Percentiles rank a stretch among this genome's conserved stretches.
Conservation (phyloP, 768 basidiomycete species). For the Roridomyces roridus region DNA sequence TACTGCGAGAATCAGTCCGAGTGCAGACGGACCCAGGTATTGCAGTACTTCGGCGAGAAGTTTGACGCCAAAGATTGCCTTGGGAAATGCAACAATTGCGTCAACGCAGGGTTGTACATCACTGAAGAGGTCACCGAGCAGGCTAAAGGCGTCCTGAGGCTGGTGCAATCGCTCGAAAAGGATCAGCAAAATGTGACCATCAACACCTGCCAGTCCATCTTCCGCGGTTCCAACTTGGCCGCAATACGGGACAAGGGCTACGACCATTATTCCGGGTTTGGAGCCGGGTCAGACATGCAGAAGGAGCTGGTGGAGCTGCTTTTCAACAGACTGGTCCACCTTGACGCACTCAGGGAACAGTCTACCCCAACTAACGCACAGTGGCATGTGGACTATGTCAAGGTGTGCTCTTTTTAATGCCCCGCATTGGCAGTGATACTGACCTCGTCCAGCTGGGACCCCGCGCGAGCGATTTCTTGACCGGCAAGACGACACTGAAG, state of each 20-base stretch:
- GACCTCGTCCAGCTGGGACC: constrained; percentile 39
- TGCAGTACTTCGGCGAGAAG: constrained; percentile 86
- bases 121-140: constrained; percentile 65
- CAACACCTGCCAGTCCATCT: constrained; percentile 62
- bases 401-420: constrained; percentile 44
- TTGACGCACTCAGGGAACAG: constrained; percentile 55
- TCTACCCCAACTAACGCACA: constrained; percentile 49
- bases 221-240: constrained; percentile 64
- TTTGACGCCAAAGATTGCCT: constrained; percentile 75
- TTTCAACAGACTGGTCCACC: constrained; percentile 58
- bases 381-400: constrained; percentile 58
- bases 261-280: constrained; percentile 56
- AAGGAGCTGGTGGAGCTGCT: constrained; percentile 68
- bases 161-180: constrained; percentile 56
- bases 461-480: constrained; percentile 35
- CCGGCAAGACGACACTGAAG: constrained; percentile 27
- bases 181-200: constrained; percentile 63
- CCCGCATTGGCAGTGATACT: neutral
- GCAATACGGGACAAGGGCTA: constrained; percentile 54
- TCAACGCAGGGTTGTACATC: constrained; percentile 49
- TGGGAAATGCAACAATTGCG: constrained; percentile 85
- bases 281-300: constrained; percentile 55
- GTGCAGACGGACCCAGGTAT: constrained; percentile 87
- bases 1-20: constrained; percentile 84
- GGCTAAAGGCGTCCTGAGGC: constrained; percentile 59